phyloP scores from a whole-genome alignment of 1,284 basidiomycete species.

The Phellinidium pouzarii region DNA sequence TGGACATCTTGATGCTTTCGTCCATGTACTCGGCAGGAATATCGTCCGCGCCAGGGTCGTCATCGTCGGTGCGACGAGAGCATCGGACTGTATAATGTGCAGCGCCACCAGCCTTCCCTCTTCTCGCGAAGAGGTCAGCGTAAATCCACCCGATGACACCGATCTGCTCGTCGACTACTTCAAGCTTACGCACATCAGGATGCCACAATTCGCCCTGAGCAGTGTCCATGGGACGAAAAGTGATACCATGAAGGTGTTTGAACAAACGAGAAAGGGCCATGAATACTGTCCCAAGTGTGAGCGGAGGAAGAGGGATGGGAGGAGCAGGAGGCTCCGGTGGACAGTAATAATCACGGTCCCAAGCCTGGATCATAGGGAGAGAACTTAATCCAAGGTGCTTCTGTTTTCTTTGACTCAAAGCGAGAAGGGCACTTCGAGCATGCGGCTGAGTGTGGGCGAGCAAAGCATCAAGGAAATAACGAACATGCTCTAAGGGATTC shows the following conservation, averaged over 20 bases:
- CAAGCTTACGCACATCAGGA: constrained; percentile 80
- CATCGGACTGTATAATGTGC: constrained; percentile 98
- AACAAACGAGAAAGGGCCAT: constrained; percentile 84
- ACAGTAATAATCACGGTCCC: constrained; percentile 91
- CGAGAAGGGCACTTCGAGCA: constrained; percentile 65
- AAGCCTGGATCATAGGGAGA: constrained; percentile 72
- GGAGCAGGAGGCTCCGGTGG: constrained; percentile 69
- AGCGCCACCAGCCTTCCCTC: constrained; percentile 85
- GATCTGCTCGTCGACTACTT: constrained; percentile 84
- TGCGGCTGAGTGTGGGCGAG: constrained; percentile 71
- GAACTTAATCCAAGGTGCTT: constrained; percentile 47
- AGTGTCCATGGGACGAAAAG: constrained; percentile 64
- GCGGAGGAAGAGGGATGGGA: constrained; percentile 60
- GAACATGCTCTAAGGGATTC: constrained; percentile 65
- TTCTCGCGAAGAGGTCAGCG: constrained; percentile 82
- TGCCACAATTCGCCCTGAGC: constrained; percentile 86
- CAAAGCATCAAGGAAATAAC: constrained; percentile 74
- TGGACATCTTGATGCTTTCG: constrained; percentile 37
- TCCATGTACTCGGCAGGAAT: constrained; percentile 34
- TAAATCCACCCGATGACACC: constrained; percentile 93
- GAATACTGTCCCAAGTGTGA: constrained; percentile 81
- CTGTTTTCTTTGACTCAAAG: constrained; percentile 71
- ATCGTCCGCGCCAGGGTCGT: constrained; percentile 71
- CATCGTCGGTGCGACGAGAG: constrained; percentile 86
- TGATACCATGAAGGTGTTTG: constrained; percentile 80